These are phyloP conservation scores for Ceratobasidium sp. DNA, from an alignment of 1,284 basidiomycete genomes.

Conservation along the genomic window DNA sequence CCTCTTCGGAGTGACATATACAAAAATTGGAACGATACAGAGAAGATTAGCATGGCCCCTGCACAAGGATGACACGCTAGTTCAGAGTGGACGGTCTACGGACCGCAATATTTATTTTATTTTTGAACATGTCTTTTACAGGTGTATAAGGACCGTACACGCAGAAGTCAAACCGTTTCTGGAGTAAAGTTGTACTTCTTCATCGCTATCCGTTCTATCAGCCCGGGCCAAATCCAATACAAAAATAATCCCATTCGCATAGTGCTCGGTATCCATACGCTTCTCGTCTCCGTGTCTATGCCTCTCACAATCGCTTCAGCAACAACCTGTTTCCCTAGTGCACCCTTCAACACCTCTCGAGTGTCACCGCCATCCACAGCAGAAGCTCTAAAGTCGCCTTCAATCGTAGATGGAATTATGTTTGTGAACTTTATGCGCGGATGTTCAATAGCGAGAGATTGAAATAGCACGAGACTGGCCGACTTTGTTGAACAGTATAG, in stretches of 20 bases:
- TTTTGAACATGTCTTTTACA: background rate
- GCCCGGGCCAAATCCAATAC: conserved; percentile 67
- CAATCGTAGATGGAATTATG: conserved; percentile 62
- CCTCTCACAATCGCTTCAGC: conserved; percentile 64
- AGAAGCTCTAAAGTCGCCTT: conserved; percentile 80
- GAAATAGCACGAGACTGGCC: conserved; percentile 78
- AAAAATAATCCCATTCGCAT: conserved; percentile 57
- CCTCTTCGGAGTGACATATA: conserved; percentile 36
- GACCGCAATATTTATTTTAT: conserved; percentile 22
- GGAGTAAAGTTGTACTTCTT: conserved; percentile 64
- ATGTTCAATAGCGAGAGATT: conserved; percentile 80
- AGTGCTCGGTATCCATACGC: conserved; percentile 62
- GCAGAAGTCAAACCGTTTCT: background rate
- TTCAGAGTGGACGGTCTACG: conserved; percentile 36
- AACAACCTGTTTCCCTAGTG: conserved; percentile 53
- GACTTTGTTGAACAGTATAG: conserved; percentile 87
- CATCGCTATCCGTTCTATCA: conserved; percentile 63
- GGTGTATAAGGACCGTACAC: background rate
- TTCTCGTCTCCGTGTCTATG: conserved; percentile 62
- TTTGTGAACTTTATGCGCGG: conserved; percentile 66
- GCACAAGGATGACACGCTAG: conserved; percentile 39
- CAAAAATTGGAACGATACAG: conserved; percentile 33
- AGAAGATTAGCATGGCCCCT: conserved; percentile 36
- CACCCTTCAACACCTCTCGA: conserved; percentile 54
- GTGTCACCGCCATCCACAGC: conserved; percentile 69